These are phyloP conservation scores for Fusarium sp. DNA, from an alignment of 2,329 filamentous ascomycete species.

Conservation along the genomic window DNA sequence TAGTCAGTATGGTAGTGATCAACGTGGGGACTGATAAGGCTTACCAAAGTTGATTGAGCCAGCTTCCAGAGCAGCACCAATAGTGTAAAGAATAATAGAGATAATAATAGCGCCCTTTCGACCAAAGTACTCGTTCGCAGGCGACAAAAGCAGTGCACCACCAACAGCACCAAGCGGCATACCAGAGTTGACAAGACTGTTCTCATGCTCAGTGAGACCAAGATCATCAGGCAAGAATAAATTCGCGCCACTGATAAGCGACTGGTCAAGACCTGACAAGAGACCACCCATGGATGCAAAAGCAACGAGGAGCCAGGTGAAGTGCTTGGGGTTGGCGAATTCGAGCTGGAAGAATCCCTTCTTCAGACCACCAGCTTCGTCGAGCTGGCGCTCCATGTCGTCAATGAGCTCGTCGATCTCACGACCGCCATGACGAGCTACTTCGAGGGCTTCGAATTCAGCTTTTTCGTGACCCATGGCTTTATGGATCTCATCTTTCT, in stretches of 20 bases:
- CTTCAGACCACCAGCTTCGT: slow-evolving; percentile 49
- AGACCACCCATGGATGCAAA: slow-evolving; percentile 83
- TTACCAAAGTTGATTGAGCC: slow-evolving; percentile 73
- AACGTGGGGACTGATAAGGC: rapidly evolving
- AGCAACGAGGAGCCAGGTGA: slow-evolving; percentile 75
- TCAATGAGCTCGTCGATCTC: slow-evolving; percentile 56
- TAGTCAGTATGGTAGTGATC: background rate
- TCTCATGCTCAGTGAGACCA: slow-evolving; percentile 65
- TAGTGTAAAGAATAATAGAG: slow-evolving; percentile 76
- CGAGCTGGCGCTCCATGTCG: slow-evolving; percentile 58
- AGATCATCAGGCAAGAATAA: slow-evolving; percentile 73
- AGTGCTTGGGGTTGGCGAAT: slow-evolving; percentile 70
- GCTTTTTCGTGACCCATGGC: slow-evolving; percentile 46
- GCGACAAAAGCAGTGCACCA: slow-evolving; percentile 75
- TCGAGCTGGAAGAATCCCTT: slow-evolving; percentile 65
- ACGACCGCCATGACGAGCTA: slow-evolving; percentile 50
- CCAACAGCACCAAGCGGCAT: slow-evolving; percentile 80
- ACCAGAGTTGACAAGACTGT: slow-evolving; percentile 75
- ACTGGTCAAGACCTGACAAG: slow-evolving; percentile 79
- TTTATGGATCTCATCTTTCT: slow-evolving; percentile 40
- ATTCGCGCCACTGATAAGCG: slow-evolving; percentile 77
- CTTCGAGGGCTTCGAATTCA: slow-evolving; percentile 53
- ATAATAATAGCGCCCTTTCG: slow-evolving; percentile 77
- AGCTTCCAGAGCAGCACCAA: slow-evolving; percentile 76
- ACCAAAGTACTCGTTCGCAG: slow-evolving; percentile 75